phyloP scores from a whole-genome alignment of 139 green algal genomes.

The Pycnococcus provasolii region DNA sequence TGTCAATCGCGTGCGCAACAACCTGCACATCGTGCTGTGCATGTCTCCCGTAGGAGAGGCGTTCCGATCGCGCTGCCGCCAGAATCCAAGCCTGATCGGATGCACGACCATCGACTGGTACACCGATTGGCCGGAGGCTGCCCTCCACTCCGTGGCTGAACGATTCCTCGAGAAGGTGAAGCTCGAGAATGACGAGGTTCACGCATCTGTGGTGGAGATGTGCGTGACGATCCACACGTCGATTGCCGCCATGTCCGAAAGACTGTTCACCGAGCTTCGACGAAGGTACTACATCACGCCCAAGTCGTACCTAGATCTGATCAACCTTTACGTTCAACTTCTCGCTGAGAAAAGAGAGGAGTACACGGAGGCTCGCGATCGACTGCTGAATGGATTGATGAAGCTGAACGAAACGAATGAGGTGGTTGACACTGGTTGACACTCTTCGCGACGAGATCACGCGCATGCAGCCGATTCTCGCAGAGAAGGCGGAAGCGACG shows the following conservation, averaged over 20 bases:
- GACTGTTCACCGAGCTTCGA: constrained; percentile 52
- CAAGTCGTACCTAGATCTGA: constrained; percentile 26
- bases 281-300: constrained; percentile 39
- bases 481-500: constrained; percentile 34
- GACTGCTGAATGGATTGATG: constrained; percentile 25
- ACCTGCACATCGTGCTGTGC: constrained; percentile 62
- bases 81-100: constrained; percentile 24
- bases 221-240: constrained; percentile 55
- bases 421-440: constrained; percentile 4
- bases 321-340: constrained; percentile 38
- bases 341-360: constrained; percentile 41
- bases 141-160: constrained; percentile 42
- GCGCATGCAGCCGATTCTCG: constrained; percentile 38
- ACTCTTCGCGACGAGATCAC: constrained; percentile 16
- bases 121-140: constrained; percentile 20
- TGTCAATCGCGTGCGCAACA: constrained; percentile 52
- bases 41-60: constrained; percentile 60
- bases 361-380: constrained; percentile 14
- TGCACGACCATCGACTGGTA: constrained; percentile 32
- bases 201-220: constrained; percentile 10
- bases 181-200: constrained; percentile 10
- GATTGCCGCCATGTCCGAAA: constrained; percentile 37
- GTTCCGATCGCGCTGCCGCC: constrained; percentile 32
- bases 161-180: constrained; percentile 35
- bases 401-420: constrained; percentile 19